Evolutionary conservation across 1,139 yeast species (phyloP), one percentile per base, ranked within the genome.

Genomic region (Debaryomyces subglobosus): DNA sequence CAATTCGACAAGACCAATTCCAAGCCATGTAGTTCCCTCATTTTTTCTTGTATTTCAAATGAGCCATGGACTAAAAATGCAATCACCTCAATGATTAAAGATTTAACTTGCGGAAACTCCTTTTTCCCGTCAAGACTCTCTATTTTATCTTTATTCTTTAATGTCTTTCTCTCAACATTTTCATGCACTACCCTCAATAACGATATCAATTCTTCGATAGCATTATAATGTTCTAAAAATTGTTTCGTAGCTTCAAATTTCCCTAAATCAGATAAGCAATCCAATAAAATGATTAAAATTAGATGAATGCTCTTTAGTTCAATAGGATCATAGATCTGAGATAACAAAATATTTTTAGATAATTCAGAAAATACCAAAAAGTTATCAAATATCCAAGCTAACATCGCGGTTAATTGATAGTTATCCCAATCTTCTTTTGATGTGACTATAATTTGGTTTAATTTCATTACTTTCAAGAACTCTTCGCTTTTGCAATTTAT

Each of bases 1-100:
- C 97, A 91, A 56, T 85, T 88, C 2, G 95, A 88, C 23, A 94
- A 70, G 0, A 92, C 76, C 18, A 89, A 66, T 48, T 84, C 87
- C 8, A 94, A 65, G 0, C 92, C 96, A 45, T 86, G 89, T 1
- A 74, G 59, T 34, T 78, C 78, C 41, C 97, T 74, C 23, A 89
- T 74, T 43, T 69, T 62, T 51, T 92, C 94, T 61, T 92, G 97
- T 2, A 81, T 77, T 3, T 71, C 71, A 46, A 67, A 70, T 44
- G 84, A 78, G 2, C 77, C 72, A 52, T 77, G 78, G 0, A 79
- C 73, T 45, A 90, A 64, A 47, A 77, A 77, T 0, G 89, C 77
- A 5, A 87, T 63, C 0, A 84, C 75, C 55, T 86, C 92, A 25
- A 87, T 77, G 9, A 85, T 67, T 15, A 85, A 66, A 0, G 85